Conservation (phyloP, 148 eudicot species). For the Gaultheria prostrata region DNA sequence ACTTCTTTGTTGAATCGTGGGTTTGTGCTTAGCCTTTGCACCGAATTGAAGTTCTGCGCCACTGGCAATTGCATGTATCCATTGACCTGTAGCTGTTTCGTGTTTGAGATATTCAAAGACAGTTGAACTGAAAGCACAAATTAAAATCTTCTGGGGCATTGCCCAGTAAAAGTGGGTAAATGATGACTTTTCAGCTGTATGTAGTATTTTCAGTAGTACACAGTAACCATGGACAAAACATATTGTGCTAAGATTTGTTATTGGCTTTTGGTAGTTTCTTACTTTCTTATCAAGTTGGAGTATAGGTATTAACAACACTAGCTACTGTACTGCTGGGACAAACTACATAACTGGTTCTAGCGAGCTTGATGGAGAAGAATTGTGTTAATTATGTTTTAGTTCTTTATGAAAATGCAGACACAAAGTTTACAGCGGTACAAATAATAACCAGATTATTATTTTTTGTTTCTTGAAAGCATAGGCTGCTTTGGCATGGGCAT, state of each 20-base stretch:
- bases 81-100: neutral
- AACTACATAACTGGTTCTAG: neutral
- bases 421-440: conserved; percentile 1
- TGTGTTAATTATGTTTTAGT: conserved; percentile 7
- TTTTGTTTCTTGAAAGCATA: conserved; percentile 26
- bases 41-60: neutral
- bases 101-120: neutral
- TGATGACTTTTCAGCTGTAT: neutral
- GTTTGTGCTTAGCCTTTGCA: conserved; percentile 4
- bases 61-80: neutral
- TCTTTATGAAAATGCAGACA: neutral
- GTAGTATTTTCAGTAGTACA: neutral
- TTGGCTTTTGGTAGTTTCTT: neutral
- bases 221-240: neutral
- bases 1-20: neutral
- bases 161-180: neutral
- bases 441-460: neutral
- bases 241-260: neutral
- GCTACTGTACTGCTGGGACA: neutral
- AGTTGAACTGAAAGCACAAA: neutral
- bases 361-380: neutral
- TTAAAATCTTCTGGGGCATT: neutral
- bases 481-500: conserved; percentile 99
- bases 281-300: neutral
- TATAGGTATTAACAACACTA: neutral